Conservation (phyloP, 306 rosid genomes). For the Cucurbita pepo region DNA sequence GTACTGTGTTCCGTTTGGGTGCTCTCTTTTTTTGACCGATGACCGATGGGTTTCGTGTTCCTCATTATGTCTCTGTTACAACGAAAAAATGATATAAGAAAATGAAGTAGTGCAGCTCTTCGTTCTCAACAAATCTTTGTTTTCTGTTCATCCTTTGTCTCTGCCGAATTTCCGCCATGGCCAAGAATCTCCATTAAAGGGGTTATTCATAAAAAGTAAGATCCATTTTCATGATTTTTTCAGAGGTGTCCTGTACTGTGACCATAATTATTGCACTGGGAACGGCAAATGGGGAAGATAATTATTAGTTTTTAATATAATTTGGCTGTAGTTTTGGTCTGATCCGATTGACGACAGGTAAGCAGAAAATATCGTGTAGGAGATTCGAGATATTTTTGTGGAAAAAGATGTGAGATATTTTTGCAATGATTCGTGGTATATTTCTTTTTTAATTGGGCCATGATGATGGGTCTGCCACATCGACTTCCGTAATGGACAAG, state of each 20-base stretch:
- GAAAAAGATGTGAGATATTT: not conserved
- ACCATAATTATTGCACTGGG: too few species aligned
- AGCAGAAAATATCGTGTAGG: not conserved
- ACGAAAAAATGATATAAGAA: not conserved
- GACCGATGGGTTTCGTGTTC: slow-evolving; percentile 4
- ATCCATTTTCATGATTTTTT: too few species aligned
- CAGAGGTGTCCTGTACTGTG: too few species aligned
- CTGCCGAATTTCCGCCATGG: not conserved
- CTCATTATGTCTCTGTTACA: not conserved
- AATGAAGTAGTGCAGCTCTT: not conserved
- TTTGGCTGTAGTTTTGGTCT: not conserved
- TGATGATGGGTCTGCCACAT: not conserved
- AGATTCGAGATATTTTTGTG: not conserved
- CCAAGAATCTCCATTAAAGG: not conserved
- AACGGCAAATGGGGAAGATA: too few species aligned
- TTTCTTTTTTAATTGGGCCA: not conserved
- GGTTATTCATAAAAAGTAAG: not conserved
- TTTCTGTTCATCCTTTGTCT: too few species aligned
- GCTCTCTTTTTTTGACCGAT: slow-evolving; percentile 6
- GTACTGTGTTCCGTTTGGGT: not conserved
- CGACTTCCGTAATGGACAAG: not conserved
- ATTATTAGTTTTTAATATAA: not conserved
- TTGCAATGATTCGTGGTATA: not conserved
- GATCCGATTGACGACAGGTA: not conserved
- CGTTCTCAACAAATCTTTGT: not conserved